These are phyloP conservation scores for Xanthoconium purpureum DNA, from an alignment of 768 basidiomycete genomes.

Conservation along the genomic window DNA sequence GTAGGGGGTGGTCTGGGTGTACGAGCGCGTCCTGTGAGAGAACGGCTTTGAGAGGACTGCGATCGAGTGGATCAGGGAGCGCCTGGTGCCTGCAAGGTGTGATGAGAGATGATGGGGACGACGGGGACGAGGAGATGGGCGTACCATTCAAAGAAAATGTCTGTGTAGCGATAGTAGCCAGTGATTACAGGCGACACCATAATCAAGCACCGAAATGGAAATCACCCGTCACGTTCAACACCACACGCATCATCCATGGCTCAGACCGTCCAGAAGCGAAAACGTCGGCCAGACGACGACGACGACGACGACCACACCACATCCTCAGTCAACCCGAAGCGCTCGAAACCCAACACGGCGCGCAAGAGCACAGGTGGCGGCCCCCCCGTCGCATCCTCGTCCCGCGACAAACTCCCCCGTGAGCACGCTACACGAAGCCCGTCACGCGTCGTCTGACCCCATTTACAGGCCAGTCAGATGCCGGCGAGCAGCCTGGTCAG, in stretches of 20 bases:
- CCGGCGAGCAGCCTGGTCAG: conserved; percentile 24
- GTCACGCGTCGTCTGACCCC: conserved; percentile 11
- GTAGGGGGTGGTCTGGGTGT: conserved; percentile 59
- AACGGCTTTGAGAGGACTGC: conserved; percentile 62
- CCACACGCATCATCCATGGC: conserved; percentile 55
- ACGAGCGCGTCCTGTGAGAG: conserved; percentile 71
- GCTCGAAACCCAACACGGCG: conserved; percentile 58
- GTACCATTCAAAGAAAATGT: conserved; percentile 82
- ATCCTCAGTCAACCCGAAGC: conserved; percentile 40
- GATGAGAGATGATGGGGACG: neutral
- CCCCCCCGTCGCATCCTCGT: conserved; percentile 27
- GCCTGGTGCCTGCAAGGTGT: conserved; percentile 46
- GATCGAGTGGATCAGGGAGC: conserved; percentile 58
- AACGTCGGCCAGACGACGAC: conserved; percentile 37
- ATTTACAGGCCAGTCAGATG: conserved; percentile 19
- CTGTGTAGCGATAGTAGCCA: conserved; percentile 82
- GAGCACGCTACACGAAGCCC: conserved; percentile 13
- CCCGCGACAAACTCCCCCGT: conserved; percentile 27
- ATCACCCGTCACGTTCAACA: neutral
- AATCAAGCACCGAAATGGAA: conserved; percentile 12
- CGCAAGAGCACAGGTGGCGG: conserved; percentile 81
- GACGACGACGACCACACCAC: conserved; percentile 35
- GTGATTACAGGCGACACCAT: conserved; percentile 47
- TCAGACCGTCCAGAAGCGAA: conserved; percentile 60
- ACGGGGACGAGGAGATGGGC: neutral